These are phyloP conservation scores for Massariosphaeria phaeospora DNA, from an alignment of 495 filamentous ascomycete genomes.

Conservation along the genomic window DNA sequence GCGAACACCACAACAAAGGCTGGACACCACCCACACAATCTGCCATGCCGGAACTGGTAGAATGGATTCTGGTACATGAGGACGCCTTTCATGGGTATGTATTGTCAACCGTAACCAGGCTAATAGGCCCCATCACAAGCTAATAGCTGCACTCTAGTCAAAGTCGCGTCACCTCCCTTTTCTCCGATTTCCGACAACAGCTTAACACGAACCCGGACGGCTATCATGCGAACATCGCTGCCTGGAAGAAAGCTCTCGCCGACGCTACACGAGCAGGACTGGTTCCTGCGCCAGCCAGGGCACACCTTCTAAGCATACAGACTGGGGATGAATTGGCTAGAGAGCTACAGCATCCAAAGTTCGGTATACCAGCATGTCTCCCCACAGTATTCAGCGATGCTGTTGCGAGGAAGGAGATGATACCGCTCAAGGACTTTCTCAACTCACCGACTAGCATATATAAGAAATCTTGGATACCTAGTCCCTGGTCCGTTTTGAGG, in stretches of 20 bases:
- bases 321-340: constrained; percentile 64
- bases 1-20: not conserved
- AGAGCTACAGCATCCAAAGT: constrained; percentile 70
- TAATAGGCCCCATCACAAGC: too few species aligned
- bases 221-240: constrained; percentile 75
- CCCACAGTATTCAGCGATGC: constrained; percentile 77
- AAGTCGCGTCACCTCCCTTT: constrained; percentile 82
- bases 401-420: constrained; percentile 58
- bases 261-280: constrained; percentile 63
- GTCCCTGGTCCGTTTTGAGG: constrained; percentile 58
- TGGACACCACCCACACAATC: not conserved
- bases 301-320: constrained; percentile 54
- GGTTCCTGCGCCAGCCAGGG: constrained; percentile 46
- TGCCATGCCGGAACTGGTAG: constrained; percentile 56
- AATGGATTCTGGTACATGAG: constrained; percentile 57
- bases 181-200: constrained; percentile 83
- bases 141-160: constrained; percentile 44
- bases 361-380: constrained; percentile 77
- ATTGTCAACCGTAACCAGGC: too few species aligned
- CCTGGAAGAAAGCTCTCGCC: constrained; percentile 74
- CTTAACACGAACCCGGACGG: constrained; percentile 82
- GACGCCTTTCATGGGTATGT: constrained; percentile 60
- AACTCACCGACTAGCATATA: constrained; percentile 59
- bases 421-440: constrained; percentile 62
- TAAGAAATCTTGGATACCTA: constrained; percentile 47